Base-by-base conservation (phyloP, 352 stramenopile species). In the Pythium scleroteichum region DNA sequence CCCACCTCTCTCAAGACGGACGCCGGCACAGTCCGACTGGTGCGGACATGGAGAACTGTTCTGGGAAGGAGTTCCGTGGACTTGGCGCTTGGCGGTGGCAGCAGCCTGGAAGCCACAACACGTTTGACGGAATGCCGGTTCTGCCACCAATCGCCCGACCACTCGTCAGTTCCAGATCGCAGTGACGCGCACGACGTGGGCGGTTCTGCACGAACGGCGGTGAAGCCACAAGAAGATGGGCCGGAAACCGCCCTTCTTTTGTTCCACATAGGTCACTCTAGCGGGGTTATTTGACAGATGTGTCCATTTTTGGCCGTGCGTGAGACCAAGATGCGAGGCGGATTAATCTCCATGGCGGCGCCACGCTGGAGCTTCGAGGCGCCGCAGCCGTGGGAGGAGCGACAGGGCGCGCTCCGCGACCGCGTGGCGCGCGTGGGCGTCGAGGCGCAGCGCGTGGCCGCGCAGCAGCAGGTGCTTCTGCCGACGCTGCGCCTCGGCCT, bases 401-500 rank as follows among this genome's bases (percentile, higher is more conserved):
- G 62, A 26, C 68, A 73, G 45, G 81, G 81, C 29, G 68, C 78
- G 39, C 69, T 70, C 0, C 40, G 76, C n/a, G 68, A 88, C 9
- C 78, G 83, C 26, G 84, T 80, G 4, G 24, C 79, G 49, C 64
- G 73, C 13, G 78, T 88, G 8, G 82, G 76, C 54, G 40, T 45
- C n/a, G 76, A 94, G 33, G 80, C 80, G 14, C 70, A 78, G 54
- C 67, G 69, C 13, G 47, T 90, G 26, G 82, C 79, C 38, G 59
- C 71, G 26, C 76, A 81, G 63, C 82, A 91, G 54, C 54, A 83
- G 39, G 66, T 72, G 59, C 51, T 88, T 6, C 68, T 87, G 35
- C 78, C 80, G n/a, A 69, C 75, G 32, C 53, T 91, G 27, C 58
- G 72, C n/a, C 70, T 84, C 10, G 82, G 88, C 13, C 72, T 77